Percentiles rank a stretch among this genome's conserved stretches.
These are phyloP conservation scores for Phytophthora multivora DNA, from an alignment of 352 stramenopile species.

Conservation along the genomic window DNA sequence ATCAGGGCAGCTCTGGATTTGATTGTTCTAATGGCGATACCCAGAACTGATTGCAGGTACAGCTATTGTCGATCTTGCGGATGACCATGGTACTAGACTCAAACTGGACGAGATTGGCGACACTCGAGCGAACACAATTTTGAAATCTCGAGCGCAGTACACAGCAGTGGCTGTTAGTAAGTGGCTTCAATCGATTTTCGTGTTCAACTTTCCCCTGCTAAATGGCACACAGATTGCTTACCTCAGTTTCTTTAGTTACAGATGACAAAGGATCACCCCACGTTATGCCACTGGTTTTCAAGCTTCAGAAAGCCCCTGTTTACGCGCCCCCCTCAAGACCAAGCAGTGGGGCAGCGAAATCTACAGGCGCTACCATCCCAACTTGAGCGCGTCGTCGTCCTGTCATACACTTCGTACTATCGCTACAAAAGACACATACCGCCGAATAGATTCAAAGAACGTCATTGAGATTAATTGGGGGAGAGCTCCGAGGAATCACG, in stretches of 20 bases:
- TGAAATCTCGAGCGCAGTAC: slow-evolving; percentile 55
- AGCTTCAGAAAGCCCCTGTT: slow-evolving; percentile 23
- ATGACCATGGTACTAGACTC: slow-evolving; percentile 46
- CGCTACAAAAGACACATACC: too few relatives aligned
- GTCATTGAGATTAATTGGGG: slow-evolving; percentile 28
- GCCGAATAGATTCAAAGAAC: slow-evolving; percentile 18
- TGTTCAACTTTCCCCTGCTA: background rate
- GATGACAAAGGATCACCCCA: slow-evolving; percentile 43
- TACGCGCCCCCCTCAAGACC: slow-evolving; percentile 8
- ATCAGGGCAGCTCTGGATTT: background rate
- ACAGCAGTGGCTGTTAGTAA: slow-evolving; percentile 58
- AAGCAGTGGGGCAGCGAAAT: slow-evolving; percentile 23
- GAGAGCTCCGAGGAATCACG: slow-evolving; percentile 24
- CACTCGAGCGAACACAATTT: slow-evolving; percentile 40
- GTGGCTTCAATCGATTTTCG: slow-evolving; percentile 5
- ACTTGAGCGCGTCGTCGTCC: background rate
- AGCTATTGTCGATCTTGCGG: slow-evolving; percentile 55
- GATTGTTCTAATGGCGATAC: background rate
- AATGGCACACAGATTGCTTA: background rate
- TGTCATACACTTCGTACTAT: too few relatives aligned
- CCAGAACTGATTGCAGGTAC: slow-evolving; percentile 52
- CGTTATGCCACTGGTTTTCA: slow-evolving; percentile 45
- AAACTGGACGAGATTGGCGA: slow-evolving; percentile 54
- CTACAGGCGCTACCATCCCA: slow-evolving; percentile 1
- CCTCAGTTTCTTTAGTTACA: slow-evolving; percentile 18